Evolutionary conservation across 2,329 filamentous ascomycete species (phyloP), one percentile per base, ranked within the genome.

Genomic region (Diaporthe destruens): DNA sequence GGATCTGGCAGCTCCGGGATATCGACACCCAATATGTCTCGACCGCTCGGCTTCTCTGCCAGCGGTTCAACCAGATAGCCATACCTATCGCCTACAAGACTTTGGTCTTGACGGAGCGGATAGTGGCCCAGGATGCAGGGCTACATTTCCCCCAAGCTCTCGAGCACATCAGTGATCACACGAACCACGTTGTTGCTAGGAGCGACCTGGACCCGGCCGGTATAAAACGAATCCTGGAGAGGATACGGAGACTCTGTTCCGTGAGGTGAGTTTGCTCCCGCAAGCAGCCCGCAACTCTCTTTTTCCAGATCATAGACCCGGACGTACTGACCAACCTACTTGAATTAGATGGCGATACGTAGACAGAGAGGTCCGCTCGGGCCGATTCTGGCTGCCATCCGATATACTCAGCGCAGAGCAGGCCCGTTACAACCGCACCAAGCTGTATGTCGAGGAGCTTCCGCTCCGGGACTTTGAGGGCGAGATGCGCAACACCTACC

Each of bases 21-120:
- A 77, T 82, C 71, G 82, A 85, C 71, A 44, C 71, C 14, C 66
- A 72, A 34, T 80, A 83, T 16, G 75, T 85, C 44, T 77, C 78
- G 25, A 74, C 75, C 49, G 77, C 79, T 68, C 83, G 85, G n/a
- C 76, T 80, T 65, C 76, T 84, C 29, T 86, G 82, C 51, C 80
- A 76, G 66, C 79, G 81, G 44, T 81, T 86, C 59, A 78, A 85
- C 69, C 78, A 79, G 20, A 81, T 87, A 53, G 80, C 82, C 51
- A 84, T 81, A 14, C 85, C 85, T 0, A 81, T 86, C 29, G 76
- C 79, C 51, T 87, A 86, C 75, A 80, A 80, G 42, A 79, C 77
- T 11, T 70, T 87, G 29, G 76, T 76, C 1, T 75, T 87, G 25
- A 86, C 82, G 66, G 77, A 80, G 54, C 72, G 75, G 49, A 80